Evolutionary conservation across 139 green algal species (phyloP).

Genomic region (Coelastrella sp.): DNA sequence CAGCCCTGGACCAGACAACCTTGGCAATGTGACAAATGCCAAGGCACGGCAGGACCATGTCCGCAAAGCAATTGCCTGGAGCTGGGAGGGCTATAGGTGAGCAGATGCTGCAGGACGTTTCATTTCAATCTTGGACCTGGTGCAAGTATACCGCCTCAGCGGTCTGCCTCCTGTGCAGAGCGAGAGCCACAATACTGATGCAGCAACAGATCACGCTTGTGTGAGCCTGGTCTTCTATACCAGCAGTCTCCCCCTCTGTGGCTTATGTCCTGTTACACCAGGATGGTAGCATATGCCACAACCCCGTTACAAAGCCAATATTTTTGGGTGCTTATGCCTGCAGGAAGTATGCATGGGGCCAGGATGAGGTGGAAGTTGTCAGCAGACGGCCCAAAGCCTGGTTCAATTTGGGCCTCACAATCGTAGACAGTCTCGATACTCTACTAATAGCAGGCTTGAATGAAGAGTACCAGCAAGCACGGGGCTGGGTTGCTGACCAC

Average conservation of each 20-base stretch:
- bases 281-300: background rate
- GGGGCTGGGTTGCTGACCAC: constrained; percentile 72
- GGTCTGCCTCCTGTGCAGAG: no score
- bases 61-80: constrained; percentile 65
- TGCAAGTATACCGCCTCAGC: no score
- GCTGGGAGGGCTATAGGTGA: constrained; percentile 79
- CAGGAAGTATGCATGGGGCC: constrained; percentile 80
- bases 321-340: background rate
- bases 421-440: constrained; percentile 89
- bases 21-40: constrained; percentile 68
- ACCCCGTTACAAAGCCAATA: no score
- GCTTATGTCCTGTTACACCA: background rate
- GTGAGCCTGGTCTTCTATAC: no score
- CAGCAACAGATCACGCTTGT: no score
- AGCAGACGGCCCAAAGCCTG: background rate
- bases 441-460: constrained; percentile 79
- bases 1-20: constrained; percentile 46
- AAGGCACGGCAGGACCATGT: constrained; percentile 59
- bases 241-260: no score
- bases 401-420: constrained; percentile 59
- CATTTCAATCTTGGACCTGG: no score
- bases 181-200: no score
- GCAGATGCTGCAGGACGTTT: background rate
- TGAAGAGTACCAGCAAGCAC: constrained; percentile 60
- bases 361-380: constrained; percentile 78